Evolutionary conservation across 164 flowering plant genomes (phyloP).

Genomic region (Sextonia rubra): DNA sequence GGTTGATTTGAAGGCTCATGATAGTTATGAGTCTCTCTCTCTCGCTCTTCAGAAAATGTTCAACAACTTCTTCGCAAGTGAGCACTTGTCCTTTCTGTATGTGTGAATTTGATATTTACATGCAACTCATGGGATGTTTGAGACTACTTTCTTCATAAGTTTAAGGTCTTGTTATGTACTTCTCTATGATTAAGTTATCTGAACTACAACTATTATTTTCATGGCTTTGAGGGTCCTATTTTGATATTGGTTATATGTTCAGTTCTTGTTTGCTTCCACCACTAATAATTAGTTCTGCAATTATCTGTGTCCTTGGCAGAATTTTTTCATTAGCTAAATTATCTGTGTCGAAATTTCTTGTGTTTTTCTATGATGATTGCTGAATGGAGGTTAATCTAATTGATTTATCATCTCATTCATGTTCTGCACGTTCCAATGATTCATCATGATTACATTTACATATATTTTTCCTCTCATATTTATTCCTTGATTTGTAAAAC

Average conservation of each 20-base stretch:
- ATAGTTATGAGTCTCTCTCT: constrained; percentile 18
- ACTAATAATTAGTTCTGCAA: too few relatives aligned
- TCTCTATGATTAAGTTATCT: too few relatives aligned
- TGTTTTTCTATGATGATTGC: too few relatives aligned
- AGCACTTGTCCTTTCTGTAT: too few relatives aligned
- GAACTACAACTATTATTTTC: neutral
- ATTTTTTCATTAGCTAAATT: too few relatives aligned
- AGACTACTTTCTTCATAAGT: neutral
- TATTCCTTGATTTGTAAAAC: neutral
- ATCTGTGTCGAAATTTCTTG: too few relatives aligned
- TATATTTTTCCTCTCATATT: neutral
- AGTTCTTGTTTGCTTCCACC: too few relatives aligned
- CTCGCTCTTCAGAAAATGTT: constrained; percentile 17
- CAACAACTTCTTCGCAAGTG: constrained; percentile 17
- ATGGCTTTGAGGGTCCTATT: neutral
- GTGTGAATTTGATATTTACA: neutral
- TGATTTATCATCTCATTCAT: too few relatives aligned
- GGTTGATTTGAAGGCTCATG: constrained; percentile 15
- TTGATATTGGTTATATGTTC: too few relatives aligned
- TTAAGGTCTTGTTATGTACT: neutral
- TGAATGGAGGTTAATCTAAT: too few relatives aligned
- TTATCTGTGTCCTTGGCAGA: too few relatives aligned
- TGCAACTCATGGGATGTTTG: neutral
- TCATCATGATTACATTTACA: neutral
- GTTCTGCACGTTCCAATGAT: neutral